These are phyloP conservation scores for Cephalotrichum gorgonifer DNA, from an alignment of 2,329 filamentous ascomycete species.

Conservation along the genomic window DNA sequence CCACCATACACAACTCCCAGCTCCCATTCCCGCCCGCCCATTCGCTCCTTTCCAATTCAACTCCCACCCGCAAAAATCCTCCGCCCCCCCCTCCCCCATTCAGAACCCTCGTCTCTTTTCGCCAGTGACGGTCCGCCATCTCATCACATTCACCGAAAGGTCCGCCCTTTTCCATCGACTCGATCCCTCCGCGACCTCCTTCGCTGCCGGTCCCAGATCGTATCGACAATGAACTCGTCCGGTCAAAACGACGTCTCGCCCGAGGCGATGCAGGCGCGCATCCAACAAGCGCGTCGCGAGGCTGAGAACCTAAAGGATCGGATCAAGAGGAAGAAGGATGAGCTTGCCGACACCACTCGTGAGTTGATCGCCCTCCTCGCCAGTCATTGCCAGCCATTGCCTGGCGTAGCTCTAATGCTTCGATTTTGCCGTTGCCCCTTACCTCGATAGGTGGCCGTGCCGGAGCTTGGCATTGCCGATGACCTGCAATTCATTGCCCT, in stretches of 20 bases:
- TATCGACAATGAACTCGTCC: conserved; percentile 42
- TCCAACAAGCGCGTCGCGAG: conserved; percentile 87
- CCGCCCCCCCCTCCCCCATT: not conserved
- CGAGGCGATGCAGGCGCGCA: conserved; percentile 84
- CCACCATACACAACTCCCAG: conserved; percentile 2
- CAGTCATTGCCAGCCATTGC: no score
- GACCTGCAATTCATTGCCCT: not conserved
- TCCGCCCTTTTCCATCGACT: not conserved
- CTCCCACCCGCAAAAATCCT: conserved; percentile 3
- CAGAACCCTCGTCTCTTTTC: conserved; percentile 2
- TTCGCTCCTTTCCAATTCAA: conserved; percentile 4
- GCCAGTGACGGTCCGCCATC: not conserved
- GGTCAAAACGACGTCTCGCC: conserved; percentile 54
- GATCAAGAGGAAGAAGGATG: conserved; percentile 99
- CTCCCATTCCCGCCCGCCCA: conserved; percentile 4
- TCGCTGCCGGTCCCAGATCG: not conserved
- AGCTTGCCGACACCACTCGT: conserved; percentile 96
- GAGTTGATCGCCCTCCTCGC: conserved; percentile 34
- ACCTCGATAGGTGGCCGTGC: not conserved
- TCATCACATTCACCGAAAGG: conserved; percentile 2
- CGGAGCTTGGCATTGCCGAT: no score
- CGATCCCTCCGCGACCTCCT: not conserved
- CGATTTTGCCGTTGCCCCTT: not conserved
- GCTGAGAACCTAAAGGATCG: conserved; percentile 95
- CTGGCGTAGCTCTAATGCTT: no score